Evolutionary conservation across 371 early-diverging fungal species (phyloP), one percentile per base, ranked within the genome.

Genomic region (Fennellomyces sp.): DNA sequence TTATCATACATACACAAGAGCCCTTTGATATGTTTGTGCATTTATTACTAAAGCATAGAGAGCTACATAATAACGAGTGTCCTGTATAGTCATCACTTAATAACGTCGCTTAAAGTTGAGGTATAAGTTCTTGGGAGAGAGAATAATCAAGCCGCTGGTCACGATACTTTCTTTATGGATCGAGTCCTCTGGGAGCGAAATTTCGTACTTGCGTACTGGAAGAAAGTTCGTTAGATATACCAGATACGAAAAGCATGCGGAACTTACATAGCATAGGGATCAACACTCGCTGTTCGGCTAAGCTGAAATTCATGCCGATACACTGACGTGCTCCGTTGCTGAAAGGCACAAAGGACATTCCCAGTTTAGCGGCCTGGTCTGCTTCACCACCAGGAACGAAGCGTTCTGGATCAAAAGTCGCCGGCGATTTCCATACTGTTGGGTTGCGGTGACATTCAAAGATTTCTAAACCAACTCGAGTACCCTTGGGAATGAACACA

Each of bases 211-310:
- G 2, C 59, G 67, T 17, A 66, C 61, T 52, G 25, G 33, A 33
- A 25, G 8, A 49, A 33, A 33, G 35, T 13, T 33, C 35, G 35
- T 33, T 33, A 33, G 35, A 15, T 11, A 11, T 39, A 28, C 11
- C n/a, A n/a, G n/a, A n/a, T n/a, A n/a, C n/a, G n/a, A n/a, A n/a
- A n/a, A n/a, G n/a, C n/a, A n/a, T n/a, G n/a, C n/a, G n/a, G n/a
- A n/a, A 70, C 70, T 73, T 64, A 76, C 73, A 52, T 2, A 86
- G 50, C 77, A 83, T 75, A 5, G 79, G 60, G 17, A 84, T 61
- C 2, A 82, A 29, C 6, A 84, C 68, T 21, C 82, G 76, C 66
- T 84, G 86, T 26, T 83, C 82, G 12, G 74, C 61, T 19, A 56
- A n/a, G 17, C 56, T 41, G 6, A 56, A 41, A 11, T 45, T 45